A percentile compares a stretch with the other conserved stretches of the same genome.
Evolutionary conservation across 1,284 basidiomycete genomes (phyloP).

Genomic region (Moniliophthora roreri): DNA sequence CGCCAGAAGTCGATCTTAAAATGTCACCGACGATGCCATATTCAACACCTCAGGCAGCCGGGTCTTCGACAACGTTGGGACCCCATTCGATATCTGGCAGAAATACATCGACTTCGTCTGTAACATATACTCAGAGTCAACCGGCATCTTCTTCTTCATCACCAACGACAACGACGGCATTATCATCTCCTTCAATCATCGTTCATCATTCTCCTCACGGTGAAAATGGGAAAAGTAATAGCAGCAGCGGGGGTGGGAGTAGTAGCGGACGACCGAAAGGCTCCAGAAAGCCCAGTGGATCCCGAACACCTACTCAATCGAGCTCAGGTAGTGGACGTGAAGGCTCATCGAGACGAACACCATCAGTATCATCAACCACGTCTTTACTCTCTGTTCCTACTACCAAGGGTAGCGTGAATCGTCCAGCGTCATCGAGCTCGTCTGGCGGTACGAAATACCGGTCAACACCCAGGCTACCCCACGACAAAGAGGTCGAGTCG

Average conservation of each 20-base stretch:
- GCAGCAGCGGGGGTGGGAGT: neutral
- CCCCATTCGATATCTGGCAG: slow-evolving; percentile 1
- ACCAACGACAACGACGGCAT: neutral
- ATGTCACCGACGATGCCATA: slow-evolving; percentile 26
- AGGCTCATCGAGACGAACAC: slow-evolving; percentile 8
- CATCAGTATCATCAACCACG: slow-evolving; percentile 10
- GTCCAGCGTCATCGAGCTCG: slow-evolving; percentile 11
- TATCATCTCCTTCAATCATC: slow-evolving; percentile 1
- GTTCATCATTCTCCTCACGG: neutral
- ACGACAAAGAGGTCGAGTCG: slow-evolving; percentile 53
- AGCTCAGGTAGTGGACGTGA: neutral
- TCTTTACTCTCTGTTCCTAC: slow-evolving; percentile 4
- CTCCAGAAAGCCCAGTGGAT: slow-evolving; percentile 10
- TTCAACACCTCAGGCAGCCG: slow-evolving; percentile 25
- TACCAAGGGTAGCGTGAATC: neutral
- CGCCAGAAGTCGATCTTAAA: slow-evolving; percentile 11
- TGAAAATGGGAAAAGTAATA: neutral
- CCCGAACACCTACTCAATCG: neutral
- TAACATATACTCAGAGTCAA: neutral
- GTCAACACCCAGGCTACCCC: slow-evolving; percentile 51
- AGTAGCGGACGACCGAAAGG: neutral
- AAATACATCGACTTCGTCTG: neutral
- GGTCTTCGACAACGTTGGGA: slow-evolving; percentile 25
- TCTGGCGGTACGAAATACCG: slow-evolving; percentile 33
- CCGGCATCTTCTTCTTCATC: neutral